Evolutionary conservation across 768 basidiomycete species (phyloP).

Genomic region (Naganishia onofrii): DNA sequence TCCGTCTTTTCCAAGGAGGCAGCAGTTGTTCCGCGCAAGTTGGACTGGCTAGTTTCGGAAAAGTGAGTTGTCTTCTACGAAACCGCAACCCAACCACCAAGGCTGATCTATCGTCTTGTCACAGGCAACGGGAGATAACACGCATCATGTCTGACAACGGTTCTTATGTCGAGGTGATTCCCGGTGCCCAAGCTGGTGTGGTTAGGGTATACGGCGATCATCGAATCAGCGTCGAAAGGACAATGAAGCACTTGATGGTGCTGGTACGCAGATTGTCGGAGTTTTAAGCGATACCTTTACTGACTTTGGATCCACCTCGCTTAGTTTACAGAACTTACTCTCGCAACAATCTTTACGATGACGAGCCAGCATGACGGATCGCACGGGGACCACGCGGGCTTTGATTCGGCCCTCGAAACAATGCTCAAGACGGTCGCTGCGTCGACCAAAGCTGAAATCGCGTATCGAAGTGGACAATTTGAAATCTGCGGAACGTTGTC

Average conservation of each 20-base stretch:
- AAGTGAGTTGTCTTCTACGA: neutral
- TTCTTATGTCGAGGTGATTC: constrained; percentile 89
- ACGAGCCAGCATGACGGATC: neutral
- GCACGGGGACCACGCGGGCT: neutral
- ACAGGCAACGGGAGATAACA: constrained; percentile 84
- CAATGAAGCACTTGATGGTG: constrained; percentile 89
- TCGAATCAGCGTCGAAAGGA: constrained; percentile 87
- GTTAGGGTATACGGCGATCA: constrained; percentile 93
- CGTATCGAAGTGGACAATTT: constrained; percentile 96
- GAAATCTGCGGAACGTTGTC: constrained; percentile 92
- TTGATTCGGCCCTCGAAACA: constrained; percentile 53
- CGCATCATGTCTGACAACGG: constrained; percentile 93
- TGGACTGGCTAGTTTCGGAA: constrained; percentile 98
- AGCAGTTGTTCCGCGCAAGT: constrained; percentile 88
- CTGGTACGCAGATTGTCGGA: constrained; percentile 63
- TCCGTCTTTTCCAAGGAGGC: constrained; percentile 86
- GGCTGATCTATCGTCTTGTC: no score
- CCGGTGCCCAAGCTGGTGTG: constrained; percentile 85
- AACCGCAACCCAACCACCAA: neutral
- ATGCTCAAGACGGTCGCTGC: constrained; percentile 83
- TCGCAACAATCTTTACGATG: constrained; percentile 56
- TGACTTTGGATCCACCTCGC: neutral
- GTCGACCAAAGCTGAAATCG: constrained; percentile 84
- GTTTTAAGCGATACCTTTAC: neutral
- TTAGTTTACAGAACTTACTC: constrained; percentile 90